Conservation (phyloP, 1,139 yeast species). For the Entelexis paramagnoliae region DNA sequence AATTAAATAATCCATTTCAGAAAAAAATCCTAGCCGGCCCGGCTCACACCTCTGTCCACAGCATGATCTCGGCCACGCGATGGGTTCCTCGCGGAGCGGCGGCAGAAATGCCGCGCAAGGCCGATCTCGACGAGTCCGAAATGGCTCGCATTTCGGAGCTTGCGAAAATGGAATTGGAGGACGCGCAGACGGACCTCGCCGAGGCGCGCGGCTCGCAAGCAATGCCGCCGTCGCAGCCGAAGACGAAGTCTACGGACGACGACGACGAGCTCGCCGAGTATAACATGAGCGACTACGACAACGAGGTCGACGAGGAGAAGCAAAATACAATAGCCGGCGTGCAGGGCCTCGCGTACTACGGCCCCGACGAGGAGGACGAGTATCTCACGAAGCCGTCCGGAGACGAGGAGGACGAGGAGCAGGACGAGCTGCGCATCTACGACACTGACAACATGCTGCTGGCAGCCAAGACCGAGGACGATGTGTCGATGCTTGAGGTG, state of each 20-base stretch:
- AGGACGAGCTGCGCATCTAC: constrained; percentile 72
- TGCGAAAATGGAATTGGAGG: constrained; percentile 72
- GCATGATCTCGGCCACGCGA: constrained; percentile 79
- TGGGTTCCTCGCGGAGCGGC: constrained; percentile 98
- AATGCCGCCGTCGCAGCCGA: constrained; percentile 20
- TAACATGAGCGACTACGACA: constrained; percentile 75
- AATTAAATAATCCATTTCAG: constrained; percentile 12
- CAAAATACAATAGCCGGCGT: constrained; percentile 35
- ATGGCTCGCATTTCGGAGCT: constrained; percentile 80
- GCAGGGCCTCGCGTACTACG: constrained; percentile 44
- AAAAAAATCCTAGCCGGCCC: background rate
- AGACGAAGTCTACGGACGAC: constrained; percentile 26
- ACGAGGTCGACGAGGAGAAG: constrained; percentile 54
- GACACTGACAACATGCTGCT: constrained; percentile 84
- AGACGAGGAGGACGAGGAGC: constrained; percentile 57
- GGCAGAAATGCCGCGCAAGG: constrained; percentile 81
- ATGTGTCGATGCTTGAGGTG: constrained; percentile 80
- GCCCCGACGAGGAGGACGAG: constrained; percentile 58
- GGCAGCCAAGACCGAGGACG: constrained; percentile 94
- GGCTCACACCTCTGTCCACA: background rate
- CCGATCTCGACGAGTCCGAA: constrained; percentile 82
- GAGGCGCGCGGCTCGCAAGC: constrained; percentile 29
- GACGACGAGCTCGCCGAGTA: constrained; percentile 64
- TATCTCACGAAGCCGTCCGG: constrained; percentile 57
- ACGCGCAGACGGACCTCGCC: constrained; percentile 54